phyloP scores from a whole-genome alignment of 2,329 filamentous ascomycete species.

The Macrophomina pseudophaseolina region DNA sequence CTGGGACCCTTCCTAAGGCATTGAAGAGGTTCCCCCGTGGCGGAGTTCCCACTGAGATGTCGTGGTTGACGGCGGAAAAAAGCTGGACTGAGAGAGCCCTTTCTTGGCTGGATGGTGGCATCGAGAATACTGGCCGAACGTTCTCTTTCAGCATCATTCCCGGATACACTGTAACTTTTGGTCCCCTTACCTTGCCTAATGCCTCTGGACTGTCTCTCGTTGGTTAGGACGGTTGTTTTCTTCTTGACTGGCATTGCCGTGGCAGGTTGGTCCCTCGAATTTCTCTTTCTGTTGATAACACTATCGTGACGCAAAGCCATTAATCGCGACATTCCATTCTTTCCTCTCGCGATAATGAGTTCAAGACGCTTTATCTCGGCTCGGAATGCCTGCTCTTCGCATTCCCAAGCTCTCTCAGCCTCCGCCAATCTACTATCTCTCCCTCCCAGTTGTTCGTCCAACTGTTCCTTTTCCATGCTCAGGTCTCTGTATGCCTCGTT shows the following conservation, averaged over 20 bases:
- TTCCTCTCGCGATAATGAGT: constrained; percentile 49
- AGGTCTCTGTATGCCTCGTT: constrained; percentile 16
- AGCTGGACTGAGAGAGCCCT: constrained; percentile 35
- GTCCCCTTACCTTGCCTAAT: neutral
- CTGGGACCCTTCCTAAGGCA: constrained; percentile 4
- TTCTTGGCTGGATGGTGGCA: constrained; percentile 34
- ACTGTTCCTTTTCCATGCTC: constrained; percentile 8
- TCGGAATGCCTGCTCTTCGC: constrained; percentile 1
- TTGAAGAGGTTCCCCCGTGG: constrained; percentile 1
- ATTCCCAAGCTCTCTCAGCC: neutral
- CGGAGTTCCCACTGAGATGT: constrained; percentile 13
- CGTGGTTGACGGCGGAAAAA: neutral
- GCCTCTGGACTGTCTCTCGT: neutral
- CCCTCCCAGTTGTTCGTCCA: neutral
- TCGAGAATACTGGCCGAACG: constrained; percentile 29
- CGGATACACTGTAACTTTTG: neutral
- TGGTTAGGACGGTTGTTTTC: constrained; percentile 31
- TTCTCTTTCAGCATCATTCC: neutral
- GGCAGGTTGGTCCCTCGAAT: neutral
- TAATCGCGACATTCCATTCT: constrained; percentile 48
- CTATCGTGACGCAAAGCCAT: constrained; percentile 49
- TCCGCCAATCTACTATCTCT: neutral
- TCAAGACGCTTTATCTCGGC: constrained; percentile 38
- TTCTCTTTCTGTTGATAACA: constrained; percentile 40
- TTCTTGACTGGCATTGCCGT: neutral